These are phyloP conservation scores for Nigrograna mackinnonii DNA, from an alignment of 2,329 filamentous ascomycete genomes.

Conservation along the genomic window DNA sequence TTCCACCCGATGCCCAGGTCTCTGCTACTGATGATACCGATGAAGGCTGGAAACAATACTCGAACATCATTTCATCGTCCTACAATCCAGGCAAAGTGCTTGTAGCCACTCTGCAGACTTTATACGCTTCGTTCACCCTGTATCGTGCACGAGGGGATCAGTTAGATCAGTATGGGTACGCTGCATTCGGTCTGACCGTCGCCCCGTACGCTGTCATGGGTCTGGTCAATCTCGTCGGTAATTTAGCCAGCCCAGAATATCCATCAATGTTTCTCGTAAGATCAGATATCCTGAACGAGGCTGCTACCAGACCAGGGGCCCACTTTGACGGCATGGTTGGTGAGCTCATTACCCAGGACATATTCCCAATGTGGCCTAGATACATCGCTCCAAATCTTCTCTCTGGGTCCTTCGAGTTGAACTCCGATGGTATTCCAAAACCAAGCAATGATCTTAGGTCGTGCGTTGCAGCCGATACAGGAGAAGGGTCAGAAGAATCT, in stretches of 20 bases:
- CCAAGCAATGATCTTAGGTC: neutral
- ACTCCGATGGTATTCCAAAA: no score
- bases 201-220: constrained; percentile 42
- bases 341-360: no score
- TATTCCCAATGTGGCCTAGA: no score
- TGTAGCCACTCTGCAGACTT: constrained; percentile 29
- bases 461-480: neutral
- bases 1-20: neutral
- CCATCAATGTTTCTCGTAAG: constrained; percentile 31
- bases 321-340: neutral
- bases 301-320: neutral
- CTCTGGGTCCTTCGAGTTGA: no score
- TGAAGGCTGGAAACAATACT: neutral
- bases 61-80: neutral
- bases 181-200: constrained; percentile 40
- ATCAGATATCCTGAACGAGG: constrained; percentile 29
- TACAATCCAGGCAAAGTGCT: constrained; percentile 26
- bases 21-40: neutral
- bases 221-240: constrained; percentile 36
- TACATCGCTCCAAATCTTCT: no score
- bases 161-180: constrained; percentile 36
- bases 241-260: constrained; percentile 29
- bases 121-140: constrained; percentile 27
- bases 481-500: neutral
- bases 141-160: constrained; percentile 33